Percentiles rank a stretch among this genome's conserved stretches.
These are phyloP conservation scores for Cryptosporidium canis DNA, from an alignment of 169 alveolate genomes.

Conservation along the genomic window DNA sequence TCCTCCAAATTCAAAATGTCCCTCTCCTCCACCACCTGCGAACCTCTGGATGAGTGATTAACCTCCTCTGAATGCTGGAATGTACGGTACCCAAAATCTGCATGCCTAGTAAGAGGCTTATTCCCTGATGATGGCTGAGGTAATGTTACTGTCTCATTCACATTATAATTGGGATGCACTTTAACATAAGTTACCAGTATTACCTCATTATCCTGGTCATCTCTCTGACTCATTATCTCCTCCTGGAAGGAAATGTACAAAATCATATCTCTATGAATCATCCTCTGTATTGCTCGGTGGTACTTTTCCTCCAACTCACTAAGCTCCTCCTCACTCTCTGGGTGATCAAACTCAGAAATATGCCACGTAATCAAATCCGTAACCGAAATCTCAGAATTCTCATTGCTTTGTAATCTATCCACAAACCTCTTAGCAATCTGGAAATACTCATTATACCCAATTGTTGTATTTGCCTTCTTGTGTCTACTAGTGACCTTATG, in stretches of 20 bases:
- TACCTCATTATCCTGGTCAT: background rate
- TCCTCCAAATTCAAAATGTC: conserved; percentile 7
- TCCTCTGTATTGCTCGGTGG: conserved; percentile 53
- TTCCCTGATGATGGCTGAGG: conserved; percentile 20
- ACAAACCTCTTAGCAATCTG: conserved; percentile 60
- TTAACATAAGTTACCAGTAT: conserved; percentile 9
- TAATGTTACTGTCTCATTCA: background rate
- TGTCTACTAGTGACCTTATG: background rate
- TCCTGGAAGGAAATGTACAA: conserved; percentile 47
- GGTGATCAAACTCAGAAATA: conserved; percentile 56
- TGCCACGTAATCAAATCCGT: conserved; percentile 59
- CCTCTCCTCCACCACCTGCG: background rate
- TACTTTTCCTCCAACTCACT: conserved; percentile 27
- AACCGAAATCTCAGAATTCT: background rate
- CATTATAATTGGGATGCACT: conserved; percentile 49
- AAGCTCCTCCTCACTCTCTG: conserved; percentile 64
- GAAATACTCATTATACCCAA: conserved; percentile 54
- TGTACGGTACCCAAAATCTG: conserved; percentile 65
- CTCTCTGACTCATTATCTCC: conserved; percentile 10
- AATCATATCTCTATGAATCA: conserved; percentile 69
- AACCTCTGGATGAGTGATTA: background rate
- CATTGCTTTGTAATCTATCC: background rate
- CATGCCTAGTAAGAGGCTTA: conserved; percentile 36
- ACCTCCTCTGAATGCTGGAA: background rate
- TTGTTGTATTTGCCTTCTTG: conserved; percentile 14